Base-by-base conservation (phyloP, 495 filamentous ascomycete species). In the Mytilinidion resinicola region DNA sequence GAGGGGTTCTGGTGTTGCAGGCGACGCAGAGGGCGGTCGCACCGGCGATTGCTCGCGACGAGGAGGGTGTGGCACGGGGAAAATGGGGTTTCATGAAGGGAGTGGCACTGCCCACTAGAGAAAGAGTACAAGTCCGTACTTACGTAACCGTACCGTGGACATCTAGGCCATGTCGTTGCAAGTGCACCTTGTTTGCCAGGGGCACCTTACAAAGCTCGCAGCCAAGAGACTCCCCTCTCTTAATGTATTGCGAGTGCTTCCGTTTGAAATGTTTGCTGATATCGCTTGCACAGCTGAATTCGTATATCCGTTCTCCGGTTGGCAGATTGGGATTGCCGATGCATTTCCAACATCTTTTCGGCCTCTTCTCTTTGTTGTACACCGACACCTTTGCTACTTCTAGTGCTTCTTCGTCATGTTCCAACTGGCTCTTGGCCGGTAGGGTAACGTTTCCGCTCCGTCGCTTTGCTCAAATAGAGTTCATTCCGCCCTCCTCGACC, bases 181-280 rank as follows among this genome's bases (percentile, higher is more conserved):
- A 59, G 63, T 72, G 62, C 56, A 54, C 44, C 56, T 67, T 67
- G 50, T 64, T 36, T n/a, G 62, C 33, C 7, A 72, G 54, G 11
- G 10, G 3, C 1, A 61, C 43, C 35, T 51, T 34, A 51, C 42
- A 61, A 52, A 61, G 51, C 30, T 56, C 51, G 14, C 49, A 72
- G 56, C 60, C 33, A 51, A 67, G 21, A 63, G 37, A 56, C 51
- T 60, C 61, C 53, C 35, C 59, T 57, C 46, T 39, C 49, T 52
- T 64, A 42, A 74, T 65, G 53, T 70, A 52, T 20, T 52, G 7
- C 21, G 75, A 62, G 65, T 77, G 62, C 51, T 76, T 74, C 55
- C 66, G 63, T 61, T 73, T 73, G 21, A 77, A 75, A 57, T 77
- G 67, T 59, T 75, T 77, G 14, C 66, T 73, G 41, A 77, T 57